Percentiles rank a stretch among this genome's conserved stretches.
Evolutionary conservation across 1,284 basidiomycete genomes (phyloP).

Genomic region (Exsudoporus floridanus): DNA sequence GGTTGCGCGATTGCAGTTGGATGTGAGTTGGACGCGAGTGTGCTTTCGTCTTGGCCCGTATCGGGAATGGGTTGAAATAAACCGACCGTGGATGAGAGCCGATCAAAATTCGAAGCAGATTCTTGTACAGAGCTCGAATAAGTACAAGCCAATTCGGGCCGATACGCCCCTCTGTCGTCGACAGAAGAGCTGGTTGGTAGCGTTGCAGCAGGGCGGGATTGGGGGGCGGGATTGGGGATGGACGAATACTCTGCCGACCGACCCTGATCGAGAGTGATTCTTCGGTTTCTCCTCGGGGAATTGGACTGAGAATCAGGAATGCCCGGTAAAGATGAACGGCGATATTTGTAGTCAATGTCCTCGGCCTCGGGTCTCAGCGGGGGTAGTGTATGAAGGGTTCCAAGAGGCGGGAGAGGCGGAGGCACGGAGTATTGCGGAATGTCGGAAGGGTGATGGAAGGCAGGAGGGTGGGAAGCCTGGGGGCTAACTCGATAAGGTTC

Average conservation of each 20-base stretch:
- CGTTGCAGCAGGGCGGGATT: constrained; percentile 5
- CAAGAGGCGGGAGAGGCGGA: constrained; percentile 25
- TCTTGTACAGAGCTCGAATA: constrained; percentile 24
- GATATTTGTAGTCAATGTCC: constrained; percentile 33
- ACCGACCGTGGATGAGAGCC: constrained; percentile 19
- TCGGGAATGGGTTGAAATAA: constrained; percentile 14
- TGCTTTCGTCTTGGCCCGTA: constrained; percentile 7
- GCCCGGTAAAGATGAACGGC: constrained; percentile 32
- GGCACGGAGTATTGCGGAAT: constrained; percentile 31
- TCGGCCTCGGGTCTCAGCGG: constrained; percentile 29
- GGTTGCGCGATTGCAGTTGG: constrained; percentile 2
- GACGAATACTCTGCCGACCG: constrained; percentile 18
- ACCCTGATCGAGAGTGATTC: constrained; percentile 15
- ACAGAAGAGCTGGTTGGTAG: constrained; percentile 7
- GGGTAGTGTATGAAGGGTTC: constrained; percentile 27
- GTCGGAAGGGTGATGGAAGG: constrained; percentile 26
- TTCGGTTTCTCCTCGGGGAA: constrained; percentile 14
- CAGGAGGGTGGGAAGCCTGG: constrained; percentile 23
- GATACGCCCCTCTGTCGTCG: constrained; percentile 17
- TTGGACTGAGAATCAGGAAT: constrained; percentile 11
- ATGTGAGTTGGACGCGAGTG: constrained; percentile 13
- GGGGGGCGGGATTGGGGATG: background rate
- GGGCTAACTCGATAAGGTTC: constrained; percentile 25
- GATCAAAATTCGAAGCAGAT: constrained; percentile 17
- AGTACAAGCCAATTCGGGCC: constrained; percentile 15